phyloP scores from a whole-genome alignment of 345 rosid genomes.

The Eucalyptus pauciflora region DNA sequence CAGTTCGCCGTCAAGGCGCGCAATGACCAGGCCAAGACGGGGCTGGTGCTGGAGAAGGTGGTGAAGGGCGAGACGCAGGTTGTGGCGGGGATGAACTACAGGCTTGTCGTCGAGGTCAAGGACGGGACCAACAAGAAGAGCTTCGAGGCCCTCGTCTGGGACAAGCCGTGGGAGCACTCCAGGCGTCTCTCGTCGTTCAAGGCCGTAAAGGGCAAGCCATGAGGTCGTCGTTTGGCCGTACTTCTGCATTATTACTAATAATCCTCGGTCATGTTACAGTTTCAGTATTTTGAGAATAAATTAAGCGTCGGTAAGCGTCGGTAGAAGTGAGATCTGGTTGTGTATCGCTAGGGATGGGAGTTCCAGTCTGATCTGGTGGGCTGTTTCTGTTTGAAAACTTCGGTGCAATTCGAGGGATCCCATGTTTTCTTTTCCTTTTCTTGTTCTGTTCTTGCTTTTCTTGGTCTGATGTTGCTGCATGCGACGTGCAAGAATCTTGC shows the following conservation, averaged over 20 bases:
- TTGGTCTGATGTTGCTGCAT: neutral
- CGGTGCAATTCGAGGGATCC: neutral
- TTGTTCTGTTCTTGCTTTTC: neutral
- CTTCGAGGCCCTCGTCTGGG: slow-evolving; percentile 45
- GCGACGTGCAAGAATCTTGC: neutral
- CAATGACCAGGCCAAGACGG: neutral
- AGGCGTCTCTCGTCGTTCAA: neutral
- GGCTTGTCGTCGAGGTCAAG: slow-evolving; percentile 14
- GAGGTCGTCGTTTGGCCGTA: neutral
- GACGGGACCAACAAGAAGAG: neutral
- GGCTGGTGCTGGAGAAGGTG: slow-evolving; percentile 13
- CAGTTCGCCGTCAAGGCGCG: slow-evolving; percentile 33
- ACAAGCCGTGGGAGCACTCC: slow-evolving; percentile 20
- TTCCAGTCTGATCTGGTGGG: neutral
- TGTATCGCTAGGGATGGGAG: neutral
- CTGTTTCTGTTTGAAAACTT: neutral
- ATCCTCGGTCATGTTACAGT: neutral
- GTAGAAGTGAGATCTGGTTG: neutral
- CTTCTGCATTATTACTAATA: neutral
- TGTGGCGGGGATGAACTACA: slow-evolving; percentile 40
- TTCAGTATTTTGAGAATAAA: neutral
- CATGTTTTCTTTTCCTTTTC: neutral
- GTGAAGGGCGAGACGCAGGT: slow-evolving; percentile 40
- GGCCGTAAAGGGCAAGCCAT: neutral
- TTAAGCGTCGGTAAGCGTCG: neutral